Conservation (phyloP, 1,284 basidiomycete species). For the Blastosporella zonata region DNA sequence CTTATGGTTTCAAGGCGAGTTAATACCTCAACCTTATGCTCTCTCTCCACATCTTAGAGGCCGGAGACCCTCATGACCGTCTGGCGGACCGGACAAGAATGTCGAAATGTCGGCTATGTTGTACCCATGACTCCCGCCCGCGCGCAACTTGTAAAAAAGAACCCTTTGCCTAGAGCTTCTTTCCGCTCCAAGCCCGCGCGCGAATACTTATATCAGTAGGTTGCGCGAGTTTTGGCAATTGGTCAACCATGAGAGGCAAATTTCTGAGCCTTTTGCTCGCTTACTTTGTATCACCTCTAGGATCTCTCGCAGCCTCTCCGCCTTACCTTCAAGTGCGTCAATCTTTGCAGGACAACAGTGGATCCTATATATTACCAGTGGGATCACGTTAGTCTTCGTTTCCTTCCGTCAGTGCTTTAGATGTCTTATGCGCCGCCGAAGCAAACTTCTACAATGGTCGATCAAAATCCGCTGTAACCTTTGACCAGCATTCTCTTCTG, state of each 20-base stretch:
- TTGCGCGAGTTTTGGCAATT: not conserved
- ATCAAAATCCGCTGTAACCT: slow-evolving; percentile 35
- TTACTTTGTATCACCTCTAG: slow-evolving; percentile 9
- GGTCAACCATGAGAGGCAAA: slow-evolving; percentile 7
- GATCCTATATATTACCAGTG: slow-evolving; percentile 28
- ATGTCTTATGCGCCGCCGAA: slow-evolving; percentile 13
- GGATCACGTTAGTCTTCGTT: slow-evolving; percentile 28
- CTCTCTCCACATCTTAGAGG: not conserved
- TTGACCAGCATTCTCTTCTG: slow-evolving; percentile 43
- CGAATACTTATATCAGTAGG: slow-evolving; percentile 5
- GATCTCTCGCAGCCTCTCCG: slow-evolving; percentile 3
- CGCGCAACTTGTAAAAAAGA: slow-evolving; percentile 8
- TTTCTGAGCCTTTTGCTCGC: slow-evolving; percentile 12
- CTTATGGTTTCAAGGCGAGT: too few relatives aligned
- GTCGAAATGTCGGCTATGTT: slow-evolving; percentile 4
- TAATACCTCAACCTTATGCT: not conserved
- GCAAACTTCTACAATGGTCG: slow-evolving; percentile 37
- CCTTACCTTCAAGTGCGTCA: slow-evolving; percentile 16
- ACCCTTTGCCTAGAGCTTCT: slow-evolving; percentile 7
- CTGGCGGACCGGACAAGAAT: slow-evolving; percentile 14
- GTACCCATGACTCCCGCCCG: slow-evolving; percentile 14
- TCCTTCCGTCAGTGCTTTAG: not conserved
- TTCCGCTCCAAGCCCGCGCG: slow-evolving; percentile 15
- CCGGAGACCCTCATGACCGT: not conserved
- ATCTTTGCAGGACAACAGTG: slow-evolving; percentile 26